Evolutionary conservation across 2,329 filamentous ascomycete species (phyloP).

Genomic region (Hypoxylon sp.): DNA sequence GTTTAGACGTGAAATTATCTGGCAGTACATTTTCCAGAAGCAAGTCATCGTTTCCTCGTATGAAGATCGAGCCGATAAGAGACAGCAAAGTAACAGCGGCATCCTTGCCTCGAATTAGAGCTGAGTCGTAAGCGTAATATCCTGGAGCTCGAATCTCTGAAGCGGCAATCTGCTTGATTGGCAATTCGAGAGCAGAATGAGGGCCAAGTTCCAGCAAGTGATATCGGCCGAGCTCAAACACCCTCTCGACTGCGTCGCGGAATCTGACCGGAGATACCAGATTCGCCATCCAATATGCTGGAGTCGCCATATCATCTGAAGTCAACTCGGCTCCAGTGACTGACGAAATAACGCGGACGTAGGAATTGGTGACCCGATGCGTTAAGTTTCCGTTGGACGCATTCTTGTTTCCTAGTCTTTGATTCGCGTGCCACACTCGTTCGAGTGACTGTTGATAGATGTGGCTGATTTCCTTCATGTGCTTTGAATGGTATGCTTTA

Average conservation of each 20-base stretch:
- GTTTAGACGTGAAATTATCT: neutral
- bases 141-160: neutral
- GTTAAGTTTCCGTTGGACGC: neutral
- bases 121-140: slow-evolving; percentile 1
- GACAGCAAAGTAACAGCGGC: neutral
- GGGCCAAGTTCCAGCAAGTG: slow-evolving; percentile 27
- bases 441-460: neutral
- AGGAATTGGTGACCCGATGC: neutral
- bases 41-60: neutral
- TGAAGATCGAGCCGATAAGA: slow-evolving; percentile 13
- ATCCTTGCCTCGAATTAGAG: neutral
- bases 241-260: neutral
- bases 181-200: slow-evolving; percentile 35
- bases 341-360: neutral
- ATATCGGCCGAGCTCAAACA: neutral
- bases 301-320: neutral
- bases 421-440: neutral
- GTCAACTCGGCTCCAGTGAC: neutral
- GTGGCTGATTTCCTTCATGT: slow-evolving; percentile 1
- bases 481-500: slow-evolving; percentile 21
- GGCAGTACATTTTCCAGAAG: neutral
- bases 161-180: slow-evolving; percentile 49
- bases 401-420: neutral
- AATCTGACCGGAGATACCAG: slow-evolving; percentile 24
- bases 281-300: slow-evolving; percentile 27